Evolutionary conservation across 345 rosid species (phyloP), one percentile per base, ranked within the genome.

Genomic region (Euphorbia peplus): DNA sequence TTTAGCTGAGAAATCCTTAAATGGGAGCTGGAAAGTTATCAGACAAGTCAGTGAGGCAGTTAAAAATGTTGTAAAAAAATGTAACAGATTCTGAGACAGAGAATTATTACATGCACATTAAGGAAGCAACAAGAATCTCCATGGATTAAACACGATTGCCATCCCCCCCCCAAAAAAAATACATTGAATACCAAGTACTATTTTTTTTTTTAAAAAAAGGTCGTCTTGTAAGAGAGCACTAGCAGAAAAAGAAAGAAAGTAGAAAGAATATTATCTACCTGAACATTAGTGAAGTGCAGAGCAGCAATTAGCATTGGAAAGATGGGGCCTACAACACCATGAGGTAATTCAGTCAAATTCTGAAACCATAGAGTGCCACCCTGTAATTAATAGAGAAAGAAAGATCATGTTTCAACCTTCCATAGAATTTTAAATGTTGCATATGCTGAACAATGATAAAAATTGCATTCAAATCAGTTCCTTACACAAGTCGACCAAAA

Each of bases 331-430:
- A 72, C 79, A 76, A 70, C 78, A 69, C 93, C 90, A 46, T 83
- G 85, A 51, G 97, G 86, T 53, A 68, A 72, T 78, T 89, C 95
- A 62, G 96, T 86, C 87, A 93, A 84, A 84, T 93, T 82, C 73
- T 87, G 87, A 78, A 93, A 93, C 97, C 99, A 93, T 39, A 91
- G 83, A 70, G 88, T 71, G 68, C 99, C 99, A 37, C 99, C 99
- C 98, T 93, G 88, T 76, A 87, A 69, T 71, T 16, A 47, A 69
- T 56, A 62, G 56, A 50, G 67, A 22, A 18, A 50, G n/a, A 50
- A 47, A 1, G 51, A 47, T 3, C 42, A 39, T 8, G 42, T 39
- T 5, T 39, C 5, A 39, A 39, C 42, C 5, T 5, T 39, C 42
- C 5, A 39, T 11, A 39, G 11, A 39, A 8, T 4, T 39, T 8